Conservation (phyloP, 163 green algal species). For the Chlamydomonas reinhardtii region DNA sequence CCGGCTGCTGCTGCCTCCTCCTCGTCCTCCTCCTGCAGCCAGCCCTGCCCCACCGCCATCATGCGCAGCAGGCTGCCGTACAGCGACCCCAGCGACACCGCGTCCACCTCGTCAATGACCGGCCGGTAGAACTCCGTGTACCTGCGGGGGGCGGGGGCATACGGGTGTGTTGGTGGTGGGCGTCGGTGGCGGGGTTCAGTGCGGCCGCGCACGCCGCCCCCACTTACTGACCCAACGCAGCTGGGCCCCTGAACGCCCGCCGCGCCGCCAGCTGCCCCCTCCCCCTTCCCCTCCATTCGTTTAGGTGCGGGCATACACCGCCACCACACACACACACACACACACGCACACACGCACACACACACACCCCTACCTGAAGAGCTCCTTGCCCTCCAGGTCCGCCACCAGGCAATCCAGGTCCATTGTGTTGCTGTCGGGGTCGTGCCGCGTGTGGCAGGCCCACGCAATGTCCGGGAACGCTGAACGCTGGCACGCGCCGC, state of each 20-base stretch:
- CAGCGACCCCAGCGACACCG: constrained; percentile 16
- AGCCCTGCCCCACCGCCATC: constrained; percentile 23
- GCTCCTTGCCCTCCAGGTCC: constrained; percentile 17
- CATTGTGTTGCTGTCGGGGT: neutral
- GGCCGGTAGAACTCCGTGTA: constrained; percentile 19
- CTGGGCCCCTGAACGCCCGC: too few relatives aligned
- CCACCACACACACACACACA: too few relatives aligned
- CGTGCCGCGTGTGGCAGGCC: constrained; percentile 7
- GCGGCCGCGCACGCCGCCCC: too few relatives aligned
- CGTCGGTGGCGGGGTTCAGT: neutral
- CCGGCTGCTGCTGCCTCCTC: too few relatives aligned
- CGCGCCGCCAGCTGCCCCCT: too few relatives aligned
- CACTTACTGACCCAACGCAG: too few relatives aligned
- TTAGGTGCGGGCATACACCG: too few relatives aligned
- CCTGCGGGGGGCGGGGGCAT: neutral
- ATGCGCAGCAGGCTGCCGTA: constrained; percentile 36
- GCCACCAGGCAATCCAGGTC: constrained; percentile 43
- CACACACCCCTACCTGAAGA: neutral
- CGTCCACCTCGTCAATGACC: neutral
- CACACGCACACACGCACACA: neutral
- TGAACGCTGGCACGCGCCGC: constrained; percentile 9
- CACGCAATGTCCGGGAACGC: constrained; percentile 34
- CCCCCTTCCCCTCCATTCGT: too few relatives aligned
- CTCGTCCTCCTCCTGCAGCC: neutral
- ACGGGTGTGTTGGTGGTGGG: neutral